These are phyloP conservation scores for Schizophyllum amplum DNA, from an alignment of 1,284 basidiomycete species.

Conservation along the genomic window DNA sequence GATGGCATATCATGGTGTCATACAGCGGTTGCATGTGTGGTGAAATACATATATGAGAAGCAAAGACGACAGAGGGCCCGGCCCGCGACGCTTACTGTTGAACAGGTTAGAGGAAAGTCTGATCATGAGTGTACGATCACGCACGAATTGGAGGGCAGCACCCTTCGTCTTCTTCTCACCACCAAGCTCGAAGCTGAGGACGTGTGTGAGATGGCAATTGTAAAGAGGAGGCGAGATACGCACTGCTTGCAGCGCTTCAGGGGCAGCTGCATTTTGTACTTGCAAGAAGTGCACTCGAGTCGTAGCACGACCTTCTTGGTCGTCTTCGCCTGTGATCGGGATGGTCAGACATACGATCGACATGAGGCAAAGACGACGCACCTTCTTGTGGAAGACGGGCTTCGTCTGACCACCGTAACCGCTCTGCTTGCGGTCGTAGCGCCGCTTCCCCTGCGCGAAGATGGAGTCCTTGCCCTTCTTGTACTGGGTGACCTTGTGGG, in stretches of 20 bases:
- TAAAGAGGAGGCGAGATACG: slow-evolving; percentile 25
- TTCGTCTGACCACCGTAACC: slow-evolving; percentile 99
- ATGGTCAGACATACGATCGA: background rate
- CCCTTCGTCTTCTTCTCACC: slow-evolving; percentile 99
- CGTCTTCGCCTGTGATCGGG: slow-evolving; percentile 68
- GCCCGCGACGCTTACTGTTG: background rate
- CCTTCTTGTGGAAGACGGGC: slow-evolving; percentile 99
- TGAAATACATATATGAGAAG: background rate
- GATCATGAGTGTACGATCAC: slow-evolving; percentile 24
- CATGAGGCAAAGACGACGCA: slow-evolving; percentile 23
- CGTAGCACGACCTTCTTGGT: slow-evolving; percentile 99
- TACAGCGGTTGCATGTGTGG: background rate
- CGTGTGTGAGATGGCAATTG: background rate
- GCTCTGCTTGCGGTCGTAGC: slow-evolving; percentile 98
- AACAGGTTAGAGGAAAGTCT: background rate
- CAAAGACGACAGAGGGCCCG: background rate
- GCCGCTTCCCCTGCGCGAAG: slow-evolving; percentile 98
- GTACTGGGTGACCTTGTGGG: slow-evolving; percentile 97
- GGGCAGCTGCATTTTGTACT: slow-evolving; percentile 94
- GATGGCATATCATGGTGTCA: background rate
- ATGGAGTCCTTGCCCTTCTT: slow-evolving; percentile 98
- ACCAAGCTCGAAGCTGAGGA: slow-evolving; percentile 89
- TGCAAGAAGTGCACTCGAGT: slow-evolving; percentile 97
- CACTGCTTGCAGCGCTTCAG: slow-evolving; percentile 99
- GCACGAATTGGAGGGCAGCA: slow-evolving; percentile 85